Evolutionary conservation across 768 basidiomycete genomes (phyloP), one percentile per base, ranked within the genome.

Genomic region (Leccinum ochraceum): DNA sequence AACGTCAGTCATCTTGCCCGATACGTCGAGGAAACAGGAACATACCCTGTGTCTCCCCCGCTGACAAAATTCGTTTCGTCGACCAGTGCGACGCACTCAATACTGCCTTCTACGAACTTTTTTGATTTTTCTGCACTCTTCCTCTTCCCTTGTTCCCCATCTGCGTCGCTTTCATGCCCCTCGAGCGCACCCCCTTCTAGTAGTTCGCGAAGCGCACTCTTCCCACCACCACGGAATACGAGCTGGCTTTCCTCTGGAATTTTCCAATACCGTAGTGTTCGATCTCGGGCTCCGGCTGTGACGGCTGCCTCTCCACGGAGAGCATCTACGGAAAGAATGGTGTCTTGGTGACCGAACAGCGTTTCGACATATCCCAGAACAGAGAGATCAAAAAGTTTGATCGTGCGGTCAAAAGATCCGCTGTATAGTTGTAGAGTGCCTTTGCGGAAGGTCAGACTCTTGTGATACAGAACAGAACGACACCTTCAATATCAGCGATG

Each of bases 321-420:
- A 6, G 93, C 81, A 63, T 95, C 92, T 6, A 99, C 68, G 4
- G 82, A 79, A 16, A 91, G 78, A 30, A 97, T 85, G 30, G 85
- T 83, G 69, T 98, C 95, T 76, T 98, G 96, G 71, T 99, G 97
- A 1, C 97, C 97, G 71, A 96, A 99, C 4, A 98, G 79, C 8
- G 96, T 98, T 73, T 99, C 96, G 58, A 98, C 89, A 68, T 95
- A 94, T 10, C 93, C 94, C 81, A 96, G 84, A 6, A 92, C 91
- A 61, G 78, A 82, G 51, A 83, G 77, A 71, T 90, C 95, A 74
- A 90, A 96, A 3, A 98, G 79, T 74, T 96, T 96, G 58, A 97
- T 70, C 0, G 95, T 94, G 14, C 95, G 89, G 72, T 98, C 92
- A 70, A 87, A 86, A 17, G 93, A 90, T 42, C 83, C 85, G 17